These are phyloP conservation scores for Hypomyces perniciosus DNA, from an alignment of 2,329 filamentous ascomycete genomes.

Conservation along the genomic window DNA sequence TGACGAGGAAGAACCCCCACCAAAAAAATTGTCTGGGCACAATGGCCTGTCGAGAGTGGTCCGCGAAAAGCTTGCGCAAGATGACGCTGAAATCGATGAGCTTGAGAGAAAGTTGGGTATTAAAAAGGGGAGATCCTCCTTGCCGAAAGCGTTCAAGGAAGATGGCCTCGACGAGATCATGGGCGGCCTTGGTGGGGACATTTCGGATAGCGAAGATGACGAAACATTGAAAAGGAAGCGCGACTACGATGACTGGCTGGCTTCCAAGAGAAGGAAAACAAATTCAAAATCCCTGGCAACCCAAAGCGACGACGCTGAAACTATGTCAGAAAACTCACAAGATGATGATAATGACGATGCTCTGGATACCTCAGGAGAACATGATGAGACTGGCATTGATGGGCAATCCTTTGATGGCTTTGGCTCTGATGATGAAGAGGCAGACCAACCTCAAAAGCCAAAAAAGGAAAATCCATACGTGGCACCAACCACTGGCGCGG, in stretches of 20 bases:
- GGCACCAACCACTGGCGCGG: constrained; percentile 52
- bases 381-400: constrained; percentile 22
- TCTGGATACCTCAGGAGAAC: constrained; percentile 21
- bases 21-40: background rate
- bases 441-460: constrained; percentile 35
- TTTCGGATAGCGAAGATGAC: constrained; percentile 40
- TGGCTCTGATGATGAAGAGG: constrained; percentile 26
- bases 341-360: constrained; percentile 22
- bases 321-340: constrained; percentile 12
- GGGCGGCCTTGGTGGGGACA: constrained; percentile 50
- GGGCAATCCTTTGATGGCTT: constrained; percentile 36
- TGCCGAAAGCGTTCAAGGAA: constrained; percentile 68
- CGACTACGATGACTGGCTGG: constrained; percentile 56
- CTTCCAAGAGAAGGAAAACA: constrained; percentile 37
- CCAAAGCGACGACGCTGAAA: constrained; percentile 18
- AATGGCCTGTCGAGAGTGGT: constrained; percentile 15
- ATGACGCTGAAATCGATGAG: constrained; percentile 82
- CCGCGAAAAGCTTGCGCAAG: constrained; percentile 60
- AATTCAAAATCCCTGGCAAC: constrained; percentile 15
- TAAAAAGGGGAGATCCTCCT: constrained; percentile 65
- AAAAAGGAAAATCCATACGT: constrained; percentile 82
- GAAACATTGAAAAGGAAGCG: constrained; percentile 57
- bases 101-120: constrained; percentile 85
- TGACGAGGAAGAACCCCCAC: constrained; percentile 8
- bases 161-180: constrained; percentile 79